A percentile compares a stretch with the other conserved stretches of the same genome.
Conservation (phyloP, 306 rosid species). For the Vicia sativa region DNA sequence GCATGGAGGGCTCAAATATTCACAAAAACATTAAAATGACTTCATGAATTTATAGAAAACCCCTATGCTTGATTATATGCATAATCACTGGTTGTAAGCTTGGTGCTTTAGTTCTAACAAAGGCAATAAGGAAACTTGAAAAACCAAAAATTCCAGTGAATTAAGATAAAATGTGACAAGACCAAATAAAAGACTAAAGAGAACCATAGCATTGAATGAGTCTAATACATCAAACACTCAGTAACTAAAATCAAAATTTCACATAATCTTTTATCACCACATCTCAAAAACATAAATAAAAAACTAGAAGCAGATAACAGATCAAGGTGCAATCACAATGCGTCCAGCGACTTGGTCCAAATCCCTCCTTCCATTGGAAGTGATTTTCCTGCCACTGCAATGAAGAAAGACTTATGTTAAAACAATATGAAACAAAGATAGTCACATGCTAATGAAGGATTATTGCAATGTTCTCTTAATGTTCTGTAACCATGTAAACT, state of each 20-base stretch:
- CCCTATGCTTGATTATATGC: not conserved
- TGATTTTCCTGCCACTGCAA: constrained; percentile 48
- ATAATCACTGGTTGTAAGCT: not conserved
- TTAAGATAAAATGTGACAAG: constrained; percentile 8
- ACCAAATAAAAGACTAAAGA: constrained; percentile 9
- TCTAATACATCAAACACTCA: constrained; percentile 26
- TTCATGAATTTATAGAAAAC: too few relatives aligned
- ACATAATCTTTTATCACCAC: constrained; percentile 26
- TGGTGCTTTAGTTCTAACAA: not conserved
- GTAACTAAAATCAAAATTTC: constrained; percentile 39
- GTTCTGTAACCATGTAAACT: too few relatives aligned
- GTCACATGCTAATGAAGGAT: too few relatives aligned
- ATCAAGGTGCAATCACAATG: constrained; percentile 46
- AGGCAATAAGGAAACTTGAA: not conserved
- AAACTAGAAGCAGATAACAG: constrained; percentile 16
- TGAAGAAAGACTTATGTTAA: not conserved
- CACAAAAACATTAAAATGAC: too few relatives aligned
- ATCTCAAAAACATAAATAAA: constrained; percentile 17
- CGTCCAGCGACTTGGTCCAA: constrained; percentile 50
- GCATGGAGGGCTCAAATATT: too few relatives aligned
- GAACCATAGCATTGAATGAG: constrained; percentile 12
- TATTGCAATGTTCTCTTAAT: too few relatives aligned
- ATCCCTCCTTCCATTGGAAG: constrained; percentile 47
- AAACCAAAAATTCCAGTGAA: constrained; percentile 6
- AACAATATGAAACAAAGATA: not conserved